Evolutionary conservation across 257 asterid genomes (phyloP).

Genomic region (Solanum microdontum): DNA sequence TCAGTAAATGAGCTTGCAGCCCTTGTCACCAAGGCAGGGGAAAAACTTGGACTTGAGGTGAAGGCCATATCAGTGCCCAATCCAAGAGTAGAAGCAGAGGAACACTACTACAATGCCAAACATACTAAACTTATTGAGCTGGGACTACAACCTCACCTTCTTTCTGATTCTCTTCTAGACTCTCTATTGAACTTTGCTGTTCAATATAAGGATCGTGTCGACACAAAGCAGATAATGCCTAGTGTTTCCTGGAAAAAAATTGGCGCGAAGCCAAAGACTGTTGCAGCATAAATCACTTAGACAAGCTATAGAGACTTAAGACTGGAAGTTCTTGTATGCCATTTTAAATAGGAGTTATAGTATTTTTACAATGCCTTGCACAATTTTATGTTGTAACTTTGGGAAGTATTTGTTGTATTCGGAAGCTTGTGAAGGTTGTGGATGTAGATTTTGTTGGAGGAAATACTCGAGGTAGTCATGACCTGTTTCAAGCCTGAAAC

Average conservation of each 20-base stretch:
- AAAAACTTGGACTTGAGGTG: conserved; percentile 78
- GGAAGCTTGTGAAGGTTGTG: neutral
- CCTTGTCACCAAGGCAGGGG: conserved; percentile 77
- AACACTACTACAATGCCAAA: conserved; percentile 91
- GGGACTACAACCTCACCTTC: conserved; percentile 86
- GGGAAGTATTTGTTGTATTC: neutral
- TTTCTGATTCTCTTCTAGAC: conserved; percentile 91
- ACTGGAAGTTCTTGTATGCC: neutral
- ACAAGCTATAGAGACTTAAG: neutral
- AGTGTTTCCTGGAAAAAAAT: conserved; percentile 85
- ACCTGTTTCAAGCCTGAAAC: neutral
- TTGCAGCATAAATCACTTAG: conserved; percentile 33
- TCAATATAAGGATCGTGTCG: conserved; percentile 72
- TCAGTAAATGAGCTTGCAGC: conserved; percentile 90
- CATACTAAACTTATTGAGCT: conserved; percentile 79
- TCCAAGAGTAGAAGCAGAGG: conserved; percentile 97
- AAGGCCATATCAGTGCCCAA: conserved; percentile 62
- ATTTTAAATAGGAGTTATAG: neutral
- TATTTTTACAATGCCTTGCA: neutral
- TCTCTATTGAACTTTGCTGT: conserved; percentile 73
- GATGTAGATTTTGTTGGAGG: neutral
- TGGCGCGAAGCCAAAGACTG: conserved; percentile 67
- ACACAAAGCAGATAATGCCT: conserved; percentile 84
- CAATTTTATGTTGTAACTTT: neutral
- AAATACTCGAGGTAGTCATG: neutral